Percentiles rank a stretch among this genome's conserved stretches.
These are phyloP conservation scores for Sporothrix mexicana DNA, from an alignment of 2,329 filamentous ascomycete species.

Conservation along the genomic window DNA sequence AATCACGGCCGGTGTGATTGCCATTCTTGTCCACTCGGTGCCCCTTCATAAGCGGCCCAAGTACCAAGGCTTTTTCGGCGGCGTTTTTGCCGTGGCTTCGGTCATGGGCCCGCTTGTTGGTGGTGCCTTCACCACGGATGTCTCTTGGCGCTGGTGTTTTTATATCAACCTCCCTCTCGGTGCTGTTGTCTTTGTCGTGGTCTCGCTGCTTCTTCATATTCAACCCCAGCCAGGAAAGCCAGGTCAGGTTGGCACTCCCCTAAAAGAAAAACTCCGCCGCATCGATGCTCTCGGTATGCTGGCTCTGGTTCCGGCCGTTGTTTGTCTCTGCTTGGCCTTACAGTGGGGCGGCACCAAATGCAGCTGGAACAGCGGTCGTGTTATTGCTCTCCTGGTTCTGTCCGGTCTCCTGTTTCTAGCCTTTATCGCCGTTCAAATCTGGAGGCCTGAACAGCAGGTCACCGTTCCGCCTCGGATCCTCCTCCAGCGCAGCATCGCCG, in stretches of 20 bases:
- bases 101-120: conserved; percentile 48
- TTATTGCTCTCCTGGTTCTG: conserved; percentile 45
- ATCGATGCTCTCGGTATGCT: conserved; percentile 38
- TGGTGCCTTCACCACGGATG: conserved; percentile 47
- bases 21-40: conserved; percentile 45
- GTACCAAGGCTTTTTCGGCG: conserved; percentile 47
- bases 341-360: conserved; percentile 51
- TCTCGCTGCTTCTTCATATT: conserved; percentile 43
- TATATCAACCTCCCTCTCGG: conserved; percentile 51
- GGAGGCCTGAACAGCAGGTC: conserved; percentile 43
- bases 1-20: conserved; percentile 48
- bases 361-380: conserved; percentile 43
- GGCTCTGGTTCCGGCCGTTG: conserved; percentile 42
- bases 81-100: conserved; percentile 46
- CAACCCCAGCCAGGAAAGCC: conserved; percentile 34
- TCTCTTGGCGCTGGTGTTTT: conserved; percentile 50
- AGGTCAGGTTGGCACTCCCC: neutral
- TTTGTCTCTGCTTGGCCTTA: conserved; percentile 53
- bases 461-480: conserved; percentile 51
- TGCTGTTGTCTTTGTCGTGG: conserved; percentile 42
- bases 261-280: conserved; percentile 48
- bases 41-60: conserved; percentile 46
- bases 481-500: conserved; percentile 40
- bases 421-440: conserved; percentile 45
- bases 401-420: conserved; percentile 39